Base-by-base conservation (phyloP, 2,329 filamentous ascomycete genomes). In the Diplodia seriata region DNA sequence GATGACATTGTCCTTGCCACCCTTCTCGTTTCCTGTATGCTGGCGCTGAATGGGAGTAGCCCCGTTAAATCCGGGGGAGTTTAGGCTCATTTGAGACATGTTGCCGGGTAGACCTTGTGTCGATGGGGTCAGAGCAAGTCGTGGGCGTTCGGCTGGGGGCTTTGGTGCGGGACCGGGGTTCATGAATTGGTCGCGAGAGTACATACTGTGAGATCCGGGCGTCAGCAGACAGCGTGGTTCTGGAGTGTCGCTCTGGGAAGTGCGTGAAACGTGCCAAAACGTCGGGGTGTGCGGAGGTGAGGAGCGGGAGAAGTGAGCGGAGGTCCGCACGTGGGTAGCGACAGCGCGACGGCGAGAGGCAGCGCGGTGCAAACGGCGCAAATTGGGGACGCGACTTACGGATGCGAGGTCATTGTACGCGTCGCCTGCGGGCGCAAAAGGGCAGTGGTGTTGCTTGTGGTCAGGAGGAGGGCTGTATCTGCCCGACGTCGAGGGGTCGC, bases 91-190 rank as follows among this genome's bases (percentile, higher is more conserved):
- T 75, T 90, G 91, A 69, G 90, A 90, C 84, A 94, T 92, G 80
- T 89, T 94, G 70, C 90, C 90, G 18, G 90, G 88, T 26, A 92
- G 84, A 77, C 89, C 92, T 74, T 83, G 82, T 70, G 88, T 87
- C 77, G 87, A 91, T 70, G 90, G 93, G 51, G 91, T 93, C 69
- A 96, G 85, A 74, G 90, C 89, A 72, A 97, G 87, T 76, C 92
- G 90, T 70, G 93, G 92, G 74, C 92, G 89, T 76, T 95, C 92
- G 69, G 87, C 90, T 23, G 94, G 95, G 70, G 95, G 94, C 75
- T 91, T 90, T 72, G 95, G 95, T 73, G 95, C 94, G 74, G 95
- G 94, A 72, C 95, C 93, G 70, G 95, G 93, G 80, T 98, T 98
- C 91, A 98, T 96, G 83, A 98, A 98, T 74, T 89, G 87, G 71